These are phyloP conservation scores for Calophaca sinica DNA, from an alignment of 306 rosid genomes.

Conservation along the genomic window DNA sequence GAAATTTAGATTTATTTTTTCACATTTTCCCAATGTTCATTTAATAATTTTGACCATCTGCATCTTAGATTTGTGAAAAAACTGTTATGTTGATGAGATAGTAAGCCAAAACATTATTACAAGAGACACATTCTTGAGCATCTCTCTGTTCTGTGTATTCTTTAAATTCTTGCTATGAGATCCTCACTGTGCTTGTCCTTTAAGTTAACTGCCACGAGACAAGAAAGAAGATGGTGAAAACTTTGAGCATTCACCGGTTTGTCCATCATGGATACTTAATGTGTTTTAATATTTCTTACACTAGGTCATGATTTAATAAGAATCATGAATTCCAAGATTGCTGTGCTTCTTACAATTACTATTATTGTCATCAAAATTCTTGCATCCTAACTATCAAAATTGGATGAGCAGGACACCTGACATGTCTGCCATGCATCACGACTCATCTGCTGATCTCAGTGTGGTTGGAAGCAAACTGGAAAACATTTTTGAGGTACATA, in stretches of 20 bases:
- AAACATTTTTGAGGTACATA: constrained; percentile 70
- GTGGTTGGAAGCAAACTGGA: constrained; percentile 71
- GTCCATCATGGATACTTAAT: background rate
- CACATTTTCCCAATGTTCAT: too few relatives aligned
- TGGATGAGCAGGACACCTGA: constrained; percentile 81
- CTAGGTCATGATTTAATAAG: background rate
- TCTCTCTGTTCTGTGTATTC: background rate
- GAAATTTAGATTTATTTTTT: too few relatives aligned
- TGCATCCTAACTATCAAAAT: constrained; percentile 23
- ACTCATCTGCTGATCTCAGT: constrained; percentile 78
- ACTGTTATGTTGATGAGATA: background rate
- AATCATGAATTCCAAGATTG: background rate
- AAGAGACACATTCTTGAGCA: background rate
- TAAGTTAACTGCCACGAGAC: constrained; percentile 8
- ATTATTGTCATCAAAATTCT: background rate
- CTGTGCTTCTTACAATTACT: constrained; percentile 11
- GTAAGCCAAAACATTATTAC: constrained; percentile 23
- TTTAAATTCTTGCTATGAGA: background rate
- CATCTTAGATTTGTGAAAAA: background rate
- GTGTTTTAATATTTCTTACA: constrained; percentile 1
- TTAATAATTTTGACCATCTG: too few relatives aligned
- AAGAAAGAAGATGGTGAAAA: constrained; percentile 14
- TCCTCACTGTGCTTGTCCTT: too few relatives aligned
- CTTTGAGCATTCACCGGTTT: constrained; percentile 10
- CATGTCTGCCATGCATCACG: constrained; percentile 89